Conservation (phyloP, 495 filamentous ascomycete genomes). For the Penicillium antarcticum region DNA sequence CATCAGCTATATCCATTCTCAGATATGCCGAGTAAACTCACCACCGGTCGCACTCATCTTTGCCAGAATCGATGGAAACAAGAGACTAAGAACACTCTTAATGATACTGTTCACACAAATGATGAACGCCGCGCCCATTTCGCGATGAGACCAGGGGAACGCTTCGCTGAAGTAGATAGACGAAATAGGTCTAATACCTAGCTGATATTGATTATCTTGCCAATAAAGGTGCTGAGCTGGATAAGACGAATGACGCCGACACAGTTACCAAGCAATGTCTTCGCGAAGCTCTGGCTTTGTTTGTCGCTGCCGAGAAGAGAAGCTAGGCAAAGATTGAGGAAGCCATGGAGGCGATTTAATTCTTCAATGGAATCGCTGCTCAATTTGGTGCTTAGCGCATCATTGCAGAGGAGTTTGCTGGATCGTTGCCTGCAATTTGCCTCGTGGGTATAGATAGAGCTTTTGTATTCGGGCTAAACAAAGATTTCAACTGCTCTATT, state of each 20-base stretch:
- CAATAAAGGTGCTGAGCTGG: conserved; percentile 18
- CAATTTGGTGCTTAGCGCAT: not conserved
- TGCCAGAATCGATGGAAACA: conserved; percentile 68
- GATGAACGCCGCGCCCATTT: conserved; percentile 12
- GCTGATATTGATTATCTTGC: conserved; percentile 22
- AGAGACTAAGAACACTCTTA: conserved; percentile 12
- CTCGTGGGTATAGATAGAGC: conserved; percentile 2
- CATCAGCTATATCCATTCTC: conserved; percentile 55
- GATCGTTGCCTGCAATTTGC: not conserved
- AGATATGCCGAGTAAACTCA: conserved; percentile 51
- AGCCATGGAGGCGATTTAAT: conserved; percentile 10
- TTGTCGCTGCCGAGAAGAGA: conserved; percentile 17
- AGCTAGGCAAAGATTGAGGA: conserved; percentile 21
- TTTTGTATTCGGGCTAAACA: not conserved
- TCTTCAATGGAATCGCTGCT: not conserved
- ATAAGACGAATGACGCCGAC: conserved; percentile 20
- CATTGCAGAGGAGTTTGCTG: not conserved
- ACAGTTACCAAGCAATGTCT: conserved; percentile 14
- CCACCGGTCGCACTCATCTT: conserved; percentile 67
- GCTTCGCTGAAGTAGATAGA: conserved; percentile 75
- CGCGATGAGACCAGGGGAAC: conserved; percentile 69
- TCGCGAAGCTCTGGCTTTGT: conserved; percentile 18
- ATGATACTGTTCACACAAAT: conserved; percentile 15
- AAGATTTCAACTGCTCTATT: not conserved
- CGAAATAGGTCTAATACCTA: conserved; percentile 58